Percentiles rank a stretch among this genome's conserved stretches.
These are phyloP conservation scores for Phyllosticta citriasiana DNA, from an alignment of 2,329 filamentous ascomycete species.

Conservation along the genomic window DNA sequence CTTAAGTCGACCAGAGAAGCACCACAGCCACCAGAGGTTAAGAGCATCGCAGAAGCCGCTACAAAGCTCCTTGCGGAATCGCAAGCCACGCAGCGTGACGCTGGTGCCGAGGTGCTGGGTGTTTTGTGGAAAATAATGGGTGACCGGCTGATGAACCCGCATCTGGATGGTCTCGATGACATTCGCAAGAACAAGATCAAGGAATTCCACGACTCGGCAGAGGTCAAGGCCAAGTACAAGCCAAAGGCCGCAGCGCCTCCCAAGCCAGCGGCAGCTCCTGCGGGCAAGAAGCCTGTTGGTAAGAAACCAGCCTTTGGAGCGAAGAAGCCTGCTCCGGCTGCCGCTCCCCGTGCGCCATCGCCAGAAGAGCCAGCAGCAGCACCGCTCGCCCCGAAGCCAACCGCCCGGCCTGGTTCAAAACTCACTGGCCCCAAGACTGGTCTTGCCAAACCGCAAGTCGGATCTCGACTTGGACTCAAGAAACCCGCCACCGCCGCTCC, in stretches of 20 bases:
- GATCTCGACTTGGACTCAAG: slow-evolving; percentile 30
- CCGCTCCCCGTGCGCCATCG: slow-evolving; percentile 21
- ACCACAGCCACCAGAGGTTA: slow-evolving; percentile 74
- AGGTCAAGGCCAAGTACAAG: slow-evolving; percentile 84
- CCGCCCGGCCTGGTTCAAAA: slow-evolving; percentile 40
- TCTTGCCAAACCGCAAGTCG: slow-evolving; percentile 20
- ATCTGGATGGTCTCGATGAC: slow-evolving; percentile 86
- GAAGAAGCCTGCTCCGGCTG: slow-evolving; percentile 40
- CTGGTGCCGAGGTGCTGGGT: slow-evolving; percentile 83
- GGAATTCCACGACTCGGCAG: slow-evolving; percentile 73
- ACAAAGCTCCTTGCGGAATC: slow-evolving; percentile 89
- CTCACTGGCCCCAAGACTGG: slow-evolving; percentile 32
- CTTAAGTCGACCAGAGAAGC: slow-evolving; percentile 74
- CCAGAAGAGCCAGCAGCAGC: slow-evolving; percentile 39
- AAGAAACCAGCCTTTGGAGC: slow-evolving; percentile 43
- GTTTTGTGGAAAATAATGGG: slow-evolving; percentile 98
- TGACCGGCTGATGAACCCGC: slow-evolving; percentile 87
- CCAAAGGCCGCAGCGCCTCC: slow-evolving; percentile 65
- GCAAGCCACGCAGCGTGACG: slow-evolving; percentile 72
- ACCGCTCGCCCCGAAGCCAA: slow-evolving; percentile 49
- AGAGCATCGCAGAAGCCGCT: slow-evolving; percentile 72
- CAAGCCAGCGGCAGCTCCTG: slow-evolving; percentile 44
- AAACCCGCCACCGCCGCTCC: slow-evolving; percentile 25
- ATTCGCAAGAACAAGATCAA: slow-evolving; percentile 94
- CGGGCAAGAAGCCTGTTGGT: slow-evolving; percentile 34